Percentiles rank a stretch among this genome's conserved stretches.
Evolutionary conservation across 352 stramenopile species (phyloP).

Genomic region (Pythium volutum): DNA sequence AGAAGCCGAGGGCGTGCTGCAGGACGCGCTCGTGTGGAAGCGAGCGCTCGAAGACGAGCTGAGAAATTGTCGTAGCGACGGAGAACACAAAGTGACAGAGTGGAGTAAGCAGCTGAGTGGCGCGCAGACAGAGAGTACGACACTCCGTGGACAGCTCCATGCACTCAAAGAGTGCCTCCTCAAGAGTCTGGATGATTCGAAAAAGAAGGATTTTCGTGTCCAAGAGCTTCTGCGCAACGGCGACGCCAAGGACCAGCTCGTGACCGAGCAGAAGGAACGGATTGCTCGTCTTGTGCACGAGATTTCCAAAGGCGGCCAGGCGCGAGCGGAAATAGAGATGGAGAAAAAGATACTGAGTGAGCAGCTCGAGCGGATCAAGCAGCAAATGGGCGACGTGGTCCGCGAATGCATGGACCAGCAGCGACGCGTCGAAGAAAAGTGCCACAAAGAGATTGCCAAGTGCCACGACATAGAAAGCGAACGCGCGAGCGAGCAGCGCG

Average conservation of each 20-base stretch:
- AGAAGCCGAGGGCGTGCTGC: slow-evolving; percentile 54
- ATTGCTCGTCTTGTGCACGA: slow-evolving; percentile 53
- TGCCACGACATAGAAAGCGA: slow-evolving; percentile 41
- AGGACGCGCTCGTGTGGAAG: slow-evolving; percentile 55
- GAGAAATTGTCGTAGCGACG: slow-evolving; percentile 10
- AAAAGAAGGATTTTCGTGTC: slow-evolving; percentile 40
- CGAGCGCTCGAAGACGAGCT: slow-evolving; percentile 43
- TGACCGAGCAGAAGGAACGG: slow-evolving; percentile 51
- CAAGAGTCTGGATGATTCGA: slow-evolving; percentile 30
- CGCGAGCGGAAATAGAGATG: slow-evolving; percentile 41
- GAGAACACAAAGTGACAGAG: slow-evolving; percentile 2
- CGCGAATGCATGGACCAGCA: slow-evolving; percentile 41
- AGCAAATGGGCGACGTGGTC: slow-evolving; percentile 34
- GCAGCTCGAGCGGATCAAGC: slow-evolving; percentile 41
- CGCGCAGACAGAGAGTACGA: slow-evolving; percentile 30
- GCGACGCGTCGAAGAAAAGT: slow-evolving; percentile 32
- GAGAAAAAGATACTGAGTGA: slow-evolving; percentile 42
- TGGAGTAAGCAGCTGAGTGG: slow-evolving; percentile 11
- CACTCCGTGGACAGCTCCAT: slow-evolving; percentile 39
- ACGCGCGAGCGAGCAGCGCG: slow-evolving; percentile 34
- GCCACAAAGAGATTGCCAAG: slow-evolving; percentile 28
- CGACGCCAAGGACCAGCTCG: slow-evolving; percentile 31
- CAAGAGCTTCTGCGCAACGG: slow-evolving; percentile 37
- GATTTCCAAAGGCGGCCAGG: slow-evolving; percentile 45
- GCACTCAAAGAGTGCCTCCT: slow-evolving; percentile 43